Conservation (phyloP, 257 asterid genomes). For the Nicotiana obtusifolia region DNA sequence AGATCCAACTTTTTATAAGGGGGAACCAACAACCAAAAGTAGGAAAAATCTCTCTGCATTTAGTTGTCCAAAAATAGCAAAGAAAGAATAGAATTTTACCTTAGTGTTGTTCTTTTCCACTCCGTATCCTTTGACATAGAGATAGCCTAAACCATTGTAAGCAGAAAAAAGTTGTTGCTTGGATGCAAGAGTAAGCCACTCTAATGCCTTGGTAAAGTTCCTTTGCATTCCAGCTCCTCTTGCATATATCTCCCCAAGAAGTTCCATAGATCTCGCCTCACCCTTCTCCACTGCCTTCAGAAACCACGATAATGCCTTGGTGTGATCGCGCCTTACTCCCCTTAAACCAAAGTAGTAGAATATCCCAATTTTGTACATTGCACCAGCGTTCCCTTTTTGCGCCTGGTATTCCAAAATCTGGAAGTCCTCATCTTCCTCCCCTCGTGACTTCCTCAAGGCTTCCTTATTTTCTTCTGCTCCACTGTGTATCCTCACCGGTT, state of each 20-base stretch:
- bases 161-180: slow-evolving; percentile 85
- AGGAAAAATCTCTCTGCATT: not conserved
- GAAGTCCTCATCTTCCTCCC: slow-evolving; percentile 98
- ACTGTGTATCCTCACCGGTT: slow-evolving; percentile 88
- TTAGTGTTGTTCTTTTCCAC: slow-evolving; percentile 85
- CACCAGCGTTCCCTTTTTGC: slow-evolving; percentile 90
- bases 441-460: slow-evolving; percentile 89
- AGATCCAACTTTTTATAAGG: not conserved
- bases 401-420: slow-evolving; percentile 96
- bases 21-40: not conserved
- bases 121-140: slow-evolving; percentile 91
- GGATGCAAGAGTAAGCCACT: slow-evolving; percentile 94
- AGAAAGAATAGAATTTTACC: slow-evolving; percentile 33
- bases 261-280: slow-evolving; percentile 96
- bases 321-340: slow-evolving; percentile 91
- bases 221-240: slow-evolving; percentile 97
- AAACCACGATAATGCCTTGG: slow-evolving; percentile 87
- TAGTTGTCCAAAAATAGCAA: not conserved
- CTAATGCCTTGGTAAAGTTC: slow-evolving; percentile 87
- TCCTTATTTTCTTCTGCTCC: slow-evolving; percentile 99
- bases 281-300: slow-evolving; percentile 90
- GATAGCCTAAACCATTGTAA: slow-evolving; percentile 96
- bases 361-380: slow-evolving; percentile 88
- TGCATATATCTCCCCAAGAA: slow-evolving; percentile 96
- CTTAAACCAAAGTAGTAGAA: slow-evolving; percentile 93